A percentile compares a stretch with the other conserved stretches of the same genome.
These are phyloP conservation scores for Capsicum rhomboideum DNA, from an alignment of 257 asterid genomes.

Conservation along the genomic window DNA sequence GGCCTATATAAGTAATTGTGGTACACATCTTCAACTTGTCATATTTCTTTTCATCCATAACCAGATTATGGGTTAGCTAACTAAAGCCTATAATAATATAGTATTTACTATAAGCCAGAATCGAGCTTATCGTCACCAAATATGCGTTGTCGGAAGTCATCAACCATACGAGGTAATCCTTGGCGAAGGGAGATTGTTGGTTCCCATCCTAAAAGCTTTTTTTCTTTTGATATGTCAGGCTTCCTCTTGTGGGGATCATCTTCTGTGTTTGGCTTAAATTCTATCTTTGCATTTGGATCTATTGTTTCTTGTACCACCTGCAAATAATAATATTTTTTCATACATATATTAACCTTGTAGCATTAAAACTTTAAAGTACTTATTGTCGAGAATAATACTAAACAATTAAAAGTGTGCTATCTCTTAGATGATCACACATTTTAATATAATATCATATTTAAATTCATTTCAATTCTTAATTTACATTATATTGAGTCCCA, in stretches of 20 bases:
- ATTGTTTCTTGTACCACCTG: conserved; percentile 85
- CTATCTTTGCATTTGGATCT: conserved; percentile 69
- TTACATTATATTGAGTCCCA: not conserved
- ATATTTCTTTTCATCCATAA: not conserved
- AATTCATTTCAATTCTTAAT: not conserved
- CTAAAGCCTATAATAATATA: not conserved
- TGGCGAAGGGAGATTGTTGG: conserved; percentile 60
- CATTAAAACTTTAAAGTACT: not conserved
- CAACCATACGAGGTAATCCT: conserved; percentile 82
- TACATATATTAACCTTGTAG: not conserved
- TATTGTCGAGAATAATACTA: not conserved
- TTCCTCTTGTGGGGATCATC: conserved; percentile 90
- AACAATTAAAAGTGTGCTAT: not conserved
- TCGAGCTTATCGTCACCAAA: conserved; percentile 19
- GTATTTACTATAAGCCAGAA: not conserved
- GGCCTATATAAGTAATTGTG: not conserved
- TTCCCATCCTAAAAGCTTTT: conserved; percentile 66
- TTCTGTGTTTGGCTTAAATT: conserved; percentile 64
- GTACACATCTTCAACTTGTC: not conserved
- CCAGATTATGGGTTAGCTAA: not conserved
- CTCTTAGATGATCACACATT: not conserved
- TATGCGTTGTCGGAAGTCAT: conserved; percentile 60
- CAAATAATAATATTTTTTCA: not conserved
- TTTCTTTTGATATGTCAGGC: conserved; percentile 82
- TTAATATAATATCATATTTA: too few relatives aligned